A percentile compares a stretch with the other conserved stretches of the same genome.
Evolutionary conservation across 2,329 filamentous ascomycete species (phyloP).

Genomic region (Alternaria sp.): DNA sequence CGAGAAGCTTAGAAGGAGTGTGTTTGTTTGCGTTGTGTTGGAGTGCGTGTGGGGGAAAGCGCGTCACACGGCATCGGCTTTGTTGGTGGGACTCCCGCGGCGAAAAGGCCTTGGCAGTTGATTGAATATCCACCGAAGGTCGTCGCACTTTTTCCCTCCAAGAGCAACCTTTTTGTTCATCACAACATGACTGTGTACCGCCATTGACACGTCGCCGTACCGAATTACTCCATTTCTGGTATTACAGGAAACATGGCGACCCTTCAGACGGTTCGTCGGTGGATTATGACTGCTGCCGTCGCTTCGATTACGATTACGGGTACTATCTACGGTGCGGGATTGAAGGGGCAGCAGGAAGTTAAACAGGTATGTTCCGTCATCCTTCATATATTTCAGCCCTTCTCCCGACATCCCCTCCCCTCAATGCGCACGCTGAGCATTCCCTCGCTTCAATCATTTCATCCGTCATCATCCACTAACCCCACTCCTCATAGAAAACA

Average conservation of each 20-base stretch:
- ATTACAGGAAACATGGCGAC: slow-evolving; percentile 23
- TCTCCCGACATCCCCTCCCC: not conserved
- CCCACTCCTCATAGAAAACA: slow-evolving; percentile 44
- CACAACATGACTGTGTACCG: not conserved
- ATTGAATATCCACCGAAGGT: slow-evolving; percentile 10
- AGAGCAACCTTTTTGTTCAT: not conserved
- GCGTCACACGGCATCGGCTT: slow-evolving; percentile 9
- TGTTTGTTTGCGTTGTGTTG: slow-evolving; percentile 5
- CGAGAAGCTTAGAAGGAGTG: not conserved
- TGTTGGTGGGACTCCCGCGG: slow-evolving; percentile 31
- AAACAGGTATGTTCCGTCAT: slow-evolving; percentile 54
- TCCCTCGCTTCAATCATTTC: not conserved
- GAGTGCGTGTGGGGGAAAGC: slow-evolving; percentile 20
- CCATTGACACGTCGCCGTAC: not conserved
- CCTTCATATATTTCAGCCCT: not conserved
- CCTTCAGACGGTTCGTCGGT: slow-evolving; percentile 51
- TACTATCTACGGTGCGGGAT: slow-evolving; percentile 64
- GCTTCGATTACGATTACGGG: slow-evolving; percentile 64
- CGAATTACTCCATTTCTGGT: not conserved
- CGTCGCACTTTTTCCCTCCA: slow-evolving; percentile 5
- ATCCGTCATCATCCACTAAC: not conserved
- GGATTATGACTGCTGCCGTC: slow-evolving; percentile 62
- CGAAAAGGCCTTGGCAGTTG: slow-evolving; percentile 27
- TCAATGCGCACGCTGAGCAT: not conserved
- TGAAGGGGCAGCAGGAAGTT: slow-evolving; percentile 62